Base-by-base conservation (phyloP, 176 grass and related monocot genomes). In the Triticum timopheevii region DNA sequence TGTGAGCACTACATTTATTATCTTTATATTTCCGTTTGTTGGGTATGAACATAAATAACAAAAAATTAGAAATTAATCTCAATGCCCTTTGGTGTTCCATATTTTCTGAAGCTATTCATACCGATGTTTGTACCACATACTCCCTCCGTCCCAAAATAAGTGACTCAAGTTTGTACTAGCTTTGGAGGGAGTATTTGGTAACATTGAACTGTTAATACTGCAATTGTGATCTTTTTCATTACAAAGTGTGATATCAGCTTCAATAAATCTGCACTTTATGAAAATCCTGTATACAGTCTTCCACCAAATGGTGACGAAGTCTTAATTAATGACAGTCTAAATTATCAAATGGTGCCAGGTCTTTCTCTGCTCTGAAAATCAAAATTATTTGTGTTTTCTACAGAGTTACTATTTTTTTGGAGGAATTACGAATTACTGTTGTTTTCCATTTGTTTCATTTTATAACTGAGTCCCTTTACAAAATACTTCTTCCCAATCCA, bases 1-100 rank as follows among this genome's bases (percentile, higher is more conserved):
- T 22, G 82, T 68, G 77, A 89, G 88, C 9, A 34, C 77, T 47
- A 4, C 19, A 22, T 73, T 34, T 72, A 20, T 52, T 27, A 27
- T 45, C 44, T 10, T 66, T 73, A 13, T 65, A 38, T 23, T 65
- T 80, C 3, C 6, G 2, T 67, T 74, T 13, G 42, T 12, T 65
- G 1, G 1, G 12, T 13, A 40, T 64, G 42, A 4, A n/a, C 6
- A 28, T 13, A 27, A 27, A 27, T 27, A 27, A 27, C 27, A 27
- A 27, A 27, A 27, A 36, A 70, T 2, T 23, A 58, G 6, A 65
- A 19, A 49, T 50, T 64, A 49, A 16, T 73, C 17, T 34, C 13
- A 16, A 63, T 80, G 77, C 7, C 17, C 4, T 66, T 10, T 78
- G 4, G 3, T 75, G 30, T 52, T 54, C 40, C 40, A 45, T 45